Conservation (phyloP, 2,329 filamentous ascomycete genomes). For the Aureobasidium sp. region DNA sequence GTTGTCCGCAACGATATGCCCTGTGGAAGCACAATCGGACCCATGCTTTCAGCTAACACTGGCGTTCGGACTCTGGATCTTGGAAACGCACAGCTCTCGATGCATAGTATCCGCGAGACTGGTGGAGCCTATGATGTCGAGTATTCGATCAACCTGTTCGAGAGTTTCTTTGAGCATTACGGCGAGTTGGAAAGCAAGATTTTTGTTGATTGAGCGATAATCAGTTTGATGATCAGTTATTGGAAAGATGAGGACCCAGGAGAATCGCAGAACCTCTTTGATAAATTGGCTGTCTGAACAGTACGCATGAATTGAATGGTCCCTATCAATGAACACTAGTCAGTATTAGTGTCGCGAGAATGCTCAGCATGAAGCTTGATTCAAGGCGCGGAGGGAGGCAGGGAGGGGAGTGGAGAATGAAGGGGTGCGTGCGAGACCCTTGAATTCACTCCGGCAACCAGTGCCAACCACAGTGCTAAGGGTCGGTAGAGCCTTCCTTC, state of each 20-base stretch:
- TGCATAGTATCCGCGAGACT: conserved; percentile 96
- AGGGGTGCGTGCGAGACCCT: conserved; percentile 7
- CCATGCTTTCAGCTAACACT: conserved; percentile 84
- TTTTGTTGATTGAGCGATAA: conserved; percentile 18
- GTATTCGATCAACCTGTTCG: conserved; percentile 77
- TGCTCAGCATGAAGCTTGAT: background rate
- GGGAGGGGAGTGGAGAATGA: background rate
- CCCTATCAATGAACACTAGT: background rate
- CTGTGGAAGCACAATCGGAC: conserved; percentile 89
- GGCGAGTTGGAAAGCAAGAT: conserved; percentile 58
- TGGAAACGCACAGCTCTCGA: conserved; percentile 88
- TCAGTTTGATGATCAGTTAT: background rate
- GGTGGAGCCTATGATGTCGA: conserved; percentile 82
- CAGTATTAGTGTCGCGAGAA: background rate
- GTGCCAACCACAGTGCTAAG: background rate
- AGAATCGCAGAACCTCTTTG: background rate
- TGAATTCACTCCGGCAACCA: background rate
- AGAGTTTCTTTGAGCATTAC: conserved; percentile 79
- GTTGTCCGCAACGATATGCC: conserved; percentile 93
- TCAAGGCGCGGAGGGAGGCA: background rate
- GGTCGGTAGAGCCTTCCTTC: background rate
- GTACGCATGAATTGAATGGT: background rate
- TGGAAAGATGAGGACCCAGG: background rate
- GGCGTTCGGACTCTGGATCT: conserved; percentile 85
- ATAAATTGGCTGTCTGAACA: background rate